phyloP scores from a whole-genome alignment of 164 flowering plant species.

The Pachysandra terminalis region DNA sequence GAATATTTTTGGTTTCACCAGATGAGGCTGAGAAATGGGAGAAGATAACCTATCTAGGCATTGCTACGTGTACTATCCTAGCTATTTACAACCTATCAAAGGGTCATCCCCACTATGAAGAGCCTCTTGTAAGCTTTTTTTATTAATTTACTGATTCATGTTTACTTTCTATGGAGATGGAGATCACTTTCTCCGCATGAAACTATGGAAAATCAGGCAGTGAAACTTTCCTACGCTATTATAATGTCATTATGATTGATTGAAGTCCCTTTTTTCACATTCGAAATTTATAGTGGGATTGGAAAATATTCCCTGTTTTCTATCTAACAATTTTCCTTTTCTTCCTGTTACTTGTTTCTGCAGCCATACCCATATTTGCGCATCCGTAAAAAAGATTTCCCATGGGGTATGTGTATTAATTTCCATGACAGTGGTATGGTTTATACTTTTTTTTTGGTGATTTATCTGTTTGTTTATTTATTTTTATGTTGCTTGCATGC shows the following conservation, averaged over 20 bases:
- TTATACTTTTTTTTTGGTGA: no score
- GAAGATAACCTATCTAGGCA: constrained; percentile 76
- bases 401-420: constrained; percentile 76
- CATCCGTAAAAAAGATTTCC: constrained; percentile 96
- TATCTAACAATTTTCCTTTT: background rate
- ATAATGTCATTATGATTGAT: no score
- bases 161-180: background rate
- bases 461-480: no score
- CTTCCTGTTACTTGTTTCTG: constrained; percentile 12
- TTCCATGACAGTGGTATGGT: background rate
- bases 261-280: no score
- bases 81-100: constrained; percentile 57
- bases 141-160: no score
- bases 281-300: no score
- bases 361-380: constrained; percentile 84
- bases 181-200: background rate
- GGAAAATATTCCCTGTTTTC: background rate
- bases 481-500: no score
- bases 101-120: constrained; percentile 75
- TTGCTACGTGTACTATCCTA: constrained; percentile 50
- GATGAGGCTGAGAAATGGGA: constrained; percentile 92
- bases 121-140: constrained; percentile 73
- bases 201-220: background rate
- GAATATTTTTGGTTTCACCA: constrained; percentile 11
- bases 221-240: no score